Conservation (phyloP, 306 rosid species). For the Spatholobus suberectus region DNA sequence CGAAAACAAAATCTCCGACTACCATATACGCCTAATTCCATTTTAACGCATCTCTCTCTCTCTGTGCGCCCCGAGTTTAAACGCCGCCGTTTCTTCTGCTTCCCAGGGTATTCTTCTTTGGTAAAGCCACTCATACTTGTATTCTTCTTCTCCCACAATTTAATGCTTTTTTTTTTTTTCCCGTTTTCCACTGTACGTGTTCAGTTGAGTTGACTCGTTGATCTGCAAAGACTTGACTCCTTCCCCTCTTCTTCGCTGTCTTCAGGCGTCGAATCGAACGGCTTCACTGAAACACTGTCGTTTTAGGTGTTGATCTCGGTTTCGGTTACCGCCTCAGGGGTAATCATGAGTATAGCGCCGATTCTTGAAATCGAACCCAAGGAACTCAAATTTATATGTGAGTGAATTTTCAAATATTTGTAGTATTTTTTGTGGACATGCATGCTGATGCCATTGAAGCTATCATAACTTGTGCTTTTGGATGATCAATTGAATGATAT, state of each 20-base stretch:
- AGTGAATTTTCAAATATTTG: conserved; percentile 38
- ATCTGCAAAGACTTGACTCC: conserved; percentile 33
- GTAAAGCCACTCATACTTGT: conserved; percentile 3
- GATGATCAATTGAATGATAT: background rate
- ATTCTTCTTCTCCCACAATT: background rate
- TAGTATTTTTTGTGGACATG: background rate
- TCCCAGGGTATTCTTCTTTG: background rate
- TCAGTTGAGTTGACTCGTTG: conserved; percentile 45
- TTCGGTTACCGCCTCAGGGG: conserved; percentile 26
- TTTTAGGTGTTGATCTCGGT: conserved; percentile 42
- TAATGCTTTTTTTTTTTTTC: background rate
- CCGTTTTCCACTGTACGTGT: conserved; percentile 16
- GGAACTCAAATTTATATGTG: conserved; percentile 77
- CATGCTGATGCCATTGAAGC: background rate
- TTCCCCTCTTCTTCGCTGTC: background rate
- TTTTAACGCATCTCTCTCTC: background rate
- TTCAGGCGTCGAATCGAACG: conserved; percentile 29
- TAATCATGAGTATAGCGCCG: conserved; percentile 62
- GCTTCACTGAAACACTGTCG: conserved; percentile 22
- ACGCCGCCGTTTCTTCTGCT: conserved; percentile 6
- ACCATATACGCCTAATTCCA: background rate
- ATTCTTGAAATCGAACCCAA: conserved; percentile 80
- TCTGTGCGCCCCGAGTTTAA: background rate
- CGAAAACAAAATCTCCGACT: background rate
- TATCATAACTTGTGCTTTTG: background rate